Evolutionary conservation across 2,329 filamentous ascomycete genomes (phyloP), one percentile per base, ranked within the genome.

Genomic region (Monosporascus sp.): DNA sequence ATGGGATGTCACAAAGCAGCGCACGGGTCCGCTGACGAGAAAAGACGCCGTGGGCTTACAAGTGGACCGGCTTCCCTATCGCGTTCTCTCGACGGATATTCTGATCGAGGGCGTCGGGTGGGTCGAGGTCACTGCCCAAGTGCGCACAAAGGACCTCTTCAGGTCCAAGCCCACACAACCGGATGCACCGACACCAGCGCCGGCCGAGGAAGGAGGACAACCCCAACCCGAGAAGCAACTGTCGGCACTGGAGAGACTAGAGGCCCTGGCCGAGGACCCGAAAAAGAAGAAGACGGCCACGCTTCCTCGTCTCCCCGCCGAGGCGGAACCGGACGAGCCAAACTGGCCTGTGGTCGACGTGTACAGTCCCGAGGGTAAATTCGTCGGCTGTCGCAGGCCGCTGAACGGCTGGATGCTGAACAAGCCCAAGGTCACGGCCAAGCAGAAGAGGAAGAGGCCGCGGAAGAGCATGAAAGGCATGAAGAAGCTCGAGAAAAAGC

Each of bases 101-200:
- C 74, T 99, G 16, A 85, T 99, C 49, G 93, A 97, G 68, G 91
- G 94, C 2, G 87, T 91, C 26, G 94, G 94, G 7, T 99, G 95
- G 89, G 80, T 99, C 2, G 94, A 99, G 71, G 70, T 99, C 41
- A 86, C 85, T 1, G 86, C 86, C 3, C 93, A 99, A 71, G 83
- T 95, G 9, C 83, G 93, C 49, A 81, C 78, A 17, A 80, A 71
- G 64, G 74, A 78, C 54, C 70, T 78, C 52, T 72, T 71, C 48
- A 58, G 17, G 54, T 46, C 26, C 5, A 58, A 44, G 41, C 14
- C 37, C 27, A 31, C 11, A 5, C 9, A 44, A 22, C 49, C 60
- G 50, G 47, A 68, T 63, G 55, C 50, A 45, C 48, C 55, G 27
- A 45, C 55, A 37, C 55, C 50, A 48, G 35, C 59, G 58, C 19